These are phyloP conservation scores for Dactylis glomerata DNA, from an alignment of 176 grass and related monocot species.

Conservation along the genomic window DNA sequence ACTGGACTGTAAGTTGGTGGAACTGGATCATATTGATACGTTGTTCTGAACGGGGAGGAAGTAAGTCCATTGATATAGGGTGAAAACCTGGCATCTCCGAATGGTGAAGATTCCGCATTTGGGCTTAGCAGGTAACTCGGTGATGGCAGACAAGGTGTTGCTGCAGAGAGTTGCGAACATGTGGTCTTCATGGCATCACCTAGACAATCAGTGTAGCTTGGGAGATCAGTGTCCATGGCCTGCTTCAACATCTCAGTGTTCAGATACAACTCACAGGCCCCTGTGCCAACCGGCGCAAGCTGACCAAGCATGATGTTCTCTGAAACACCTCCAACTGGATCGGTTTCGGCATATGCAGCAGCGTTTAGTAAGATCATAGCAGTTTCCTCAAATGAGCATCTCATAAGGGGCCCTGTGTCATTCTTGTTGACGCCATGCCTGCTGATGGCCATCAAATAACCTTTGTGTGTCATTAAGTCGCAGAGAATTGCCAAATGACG, in stretches of 20 bases:
- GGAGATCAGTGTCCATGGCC: slow-evolving; percentile 80
- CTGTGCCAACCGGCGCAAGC: slow-evolving; percentile 75
- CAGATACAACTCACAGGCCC: slow-evolving; percentile 65
- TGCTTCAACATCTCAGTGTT: slow-evolving; percentile 74
- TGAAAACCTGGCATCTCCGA: slow-evolving; percentile 79
- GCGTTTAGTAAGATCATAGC: slow-evolving; percentile 84
- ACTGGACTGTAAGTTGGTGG: slow-evolving; percentile 54
- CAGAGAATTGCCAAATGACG: slow-evolving; percentile 91
- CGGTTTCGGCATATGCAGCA: slow-evolving; percentile 81
- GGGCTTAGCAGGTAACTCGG: slow-evolving; percentile 83
- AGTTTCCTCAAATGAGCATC: slow-evolving; percentile 89
- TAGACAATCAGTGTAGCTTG: slow-evolving; percentile 66
- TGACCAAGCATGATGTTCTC: slow-evolving; percentile 92
- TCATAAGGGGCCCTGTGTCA: slow-evolving; percentile 84
- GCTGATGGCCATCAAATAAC: slow-evolving; percentile 86
- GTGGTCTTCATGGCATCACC: slow-evolving; percentile 70
- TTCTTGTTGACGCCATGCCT: slow-evolving; percentile 87
- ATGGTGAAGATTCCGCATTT: slow-evolving; percentile 70
- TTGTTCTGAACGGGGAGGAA: slow-evolving; percentile 38
- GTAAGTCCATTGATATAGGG: slow-evolving; percentile 74
- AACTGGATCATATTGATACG: slow-evolving; percentile 46
- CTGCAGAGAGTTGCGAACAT: slow-evolving; percentile 58
- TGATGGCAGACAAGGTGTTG: slow-evolving; percentile 39
- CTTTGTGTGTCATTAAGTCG: slow-evolving; percentile 87
- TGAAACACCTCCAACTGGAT: slow-evolving; percentile 87